phyloP scores from a whole-genome alignment of 2,329 filamentous ascomycete species.

The Sclerotinia trifoliorum region DNA sequence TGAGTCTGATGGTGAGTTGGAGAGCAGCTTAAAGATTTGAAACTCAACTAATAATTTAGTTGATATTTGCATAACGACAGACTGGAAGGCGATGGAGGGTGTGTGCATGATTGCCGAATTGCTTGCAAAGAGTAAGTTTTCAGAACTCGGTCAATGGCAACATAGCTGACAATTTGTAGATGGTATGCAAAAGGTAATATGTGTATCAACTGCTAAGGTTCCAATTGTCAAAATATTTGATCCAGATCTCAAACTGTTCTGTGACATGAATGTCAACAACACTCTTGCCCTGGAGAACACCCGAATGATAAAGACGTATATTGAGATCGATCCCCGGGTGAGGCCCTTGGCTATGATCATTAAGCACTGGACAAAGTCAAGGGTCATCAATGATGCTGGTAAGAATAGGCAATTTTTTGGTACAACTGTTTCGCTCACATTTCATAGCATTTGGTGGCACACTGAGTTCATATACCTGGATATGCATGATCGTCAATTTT shows the following conservation, averaged over 20 bases:
- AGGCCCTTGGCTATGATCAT: slow-evolving; percentile 93
- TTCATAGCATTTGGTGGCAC: slow-evolving; percentile 80
- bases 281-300: slow-evolving; percentile 93
- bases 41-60: slow-evolving; percentile 52
- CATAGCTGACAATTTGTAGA: slow-evolving; percentile 54
- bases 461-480: slow-evolving; percentile 98
- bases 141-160: slow-evolving; percentile 18
- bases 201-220: slow-evolving; percentile 91
- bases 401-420: slow-evolving; percentile 48
- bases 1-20: slow-evolving; percentile 82
- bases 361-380: slow-evolving; percentile 93
- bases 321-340: slow-evolving; percentile 87
- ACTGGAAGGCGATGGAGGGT: slow-evolving; percentile 81
- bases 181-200: slow-evolving; percentile 95
- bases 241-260: slow-evolving; percentile 82
- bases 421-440: slow-evolving; percentile 27
- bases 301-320: slow-evolving; percentile 95
- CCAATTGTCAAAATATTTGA: slow-evolving; percentile 99
- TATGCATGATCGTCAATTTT: slow-evolving; percentile 96
- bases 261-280: slow-evolving; percentile 99
- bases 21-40: background rate
- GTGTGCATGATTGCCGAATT: slow-evolving; percentile 89
- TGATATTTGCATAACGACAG: slow-evolving; percentile 95
- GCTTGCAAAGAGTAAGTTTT: slow-evolving; percentile 73
- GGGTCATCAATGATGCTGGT: slow-evolving; percentile 96